A percentile compares a stretch with the other conserved stretches of the same genome.
These are phyloP conservation scores for Penicillium longicatenatum DNA, from an alignment of 495 filamentous ascomycete genomes.

Conservation along the genomic window DNA sequence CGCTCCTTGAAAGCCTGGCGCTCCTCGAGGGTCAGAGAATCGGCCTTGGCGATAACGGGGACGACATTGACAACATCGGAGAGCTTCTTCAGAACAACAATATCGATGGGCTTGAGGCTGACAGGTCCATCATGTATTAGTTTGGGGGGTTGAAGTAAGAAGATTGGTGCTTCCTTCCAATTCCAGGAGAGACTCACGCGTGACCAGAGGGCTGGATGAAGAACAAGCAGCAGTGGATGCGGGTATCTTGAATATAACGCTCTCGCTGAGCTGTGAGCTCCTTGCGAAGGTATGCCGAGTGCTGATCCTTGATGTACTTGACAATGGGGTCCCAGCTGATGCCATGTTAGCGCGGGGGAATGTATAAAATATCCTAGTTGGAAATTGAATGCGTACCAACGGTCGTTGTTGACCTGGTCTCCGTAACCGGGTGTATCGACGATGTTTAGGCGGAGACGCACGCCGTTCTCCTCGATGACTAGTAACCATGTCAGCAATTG, in stretches of 20 bases:
- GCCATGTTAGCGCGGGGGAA: conserved; percentile 29
- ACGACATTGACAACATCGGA: conserved; percentile 99
- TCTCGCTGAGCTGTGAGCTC: conserved; percentile 99
- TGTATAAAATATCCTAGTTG: neutral
- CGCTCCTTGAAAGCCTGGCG: conserved; percentile 94
- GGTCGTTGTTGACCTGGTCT: conserved; percentile 80
- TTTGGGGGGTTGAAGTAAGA: neutral
- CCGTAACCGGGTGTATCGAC: conserved; percentile 81
- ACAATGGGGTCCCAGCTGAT: conserved; percentile 87
- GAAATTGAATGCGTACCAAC: conserved; percentile 55
- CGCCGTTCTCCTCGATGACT: conserved; percentile 96
- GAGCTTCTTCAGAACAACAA: conserved; percentile 98
- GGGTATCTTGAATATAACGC: conserved; percentile 97
- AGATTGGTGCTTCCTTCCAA: neutral
- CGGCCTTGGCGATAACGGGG: conserved; percentile 97
- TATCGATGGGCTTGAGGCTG: conserved; percentile 94
- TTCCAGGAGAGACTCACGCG: conserved; percentile 56
- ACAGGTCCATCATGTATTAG: neutral
- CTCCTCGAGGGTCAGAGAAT: conserved; percentile 95
- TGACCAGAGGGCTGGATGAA: conserved; percentile 99
- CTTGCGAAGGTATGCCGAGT: conserved; percentile 99
- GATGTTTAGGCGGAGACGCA: conserved; percentile 76
- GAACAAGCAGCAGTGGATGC: conserved; percentile 99
- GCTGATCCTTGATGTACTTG: conserved; percentile 99
- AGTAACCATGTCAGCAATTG: conserved; percentile 24